A percentile compares a stretch with the other conserved stretches of the same genome.
Conservation (phyloP, 305 asterid species). For the Fraxinus dipetala region DNA sequence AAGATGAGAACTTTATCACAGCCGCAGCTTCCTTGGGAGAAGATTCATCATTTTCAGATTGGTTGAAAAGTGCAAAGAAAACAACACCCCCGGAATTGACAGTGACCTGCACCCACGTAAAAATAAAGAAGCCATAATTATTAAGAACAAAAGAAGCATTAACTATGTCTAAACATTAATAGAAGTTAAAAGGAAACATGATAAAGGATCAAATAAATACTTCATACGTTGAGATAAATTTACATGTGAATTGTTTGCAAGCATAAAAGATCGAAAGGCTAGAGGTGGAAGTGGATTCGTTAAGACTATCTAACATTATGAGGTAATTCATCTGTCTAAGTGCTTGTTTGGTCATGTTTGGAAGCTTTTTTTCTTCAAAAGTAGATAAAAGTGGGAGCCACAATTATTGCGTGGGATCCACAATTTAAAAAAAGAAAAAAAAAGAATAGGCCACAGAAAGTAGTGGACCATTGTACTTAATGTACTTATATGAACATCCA, state of each 20-base stretch:
- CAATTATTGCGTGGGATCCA: neutral
- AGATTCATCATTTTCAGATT: constrained; percentile 63
- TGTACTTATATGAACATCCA: neutral
- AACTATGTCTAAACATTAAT: neutral
- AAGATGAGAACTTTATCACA: constrained; percentile 90
- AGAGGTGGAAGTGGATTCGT: neutral
- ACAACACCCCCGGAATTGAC: constrained; percentile 99
- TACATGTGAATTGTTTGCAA: neutral
- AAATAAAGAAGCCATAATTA: constrained; percentile 20
- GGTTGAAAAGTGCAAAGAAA: constrained; percentile 83
- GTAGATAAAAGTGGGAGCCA: neutral
- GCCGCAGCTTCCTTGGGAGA: constrained; percentile 86
- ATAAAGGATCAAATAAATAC: neutral
- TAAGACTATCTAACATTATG: neutral
- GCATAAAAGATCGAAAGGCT: neutral
- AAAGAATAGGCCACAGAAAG: neutral
- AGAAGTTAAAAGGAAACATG: neutral
- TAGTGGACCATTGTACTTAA: neutral
- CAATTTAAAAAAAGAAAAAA: no score
- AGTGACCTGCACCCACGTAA: constrained; percentile 63
- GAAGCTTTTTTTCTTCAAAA: neutral
- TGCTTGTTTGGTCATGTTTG: neutral
- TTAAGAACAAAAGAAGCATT: constrained; percentile 16
- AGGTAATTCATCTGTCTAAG: neutral
- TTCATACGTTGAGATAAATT: neutral